Conservation (phyloP, 371 early-diverging fungal species). For the Saksenaea vasiformis region DNA sequence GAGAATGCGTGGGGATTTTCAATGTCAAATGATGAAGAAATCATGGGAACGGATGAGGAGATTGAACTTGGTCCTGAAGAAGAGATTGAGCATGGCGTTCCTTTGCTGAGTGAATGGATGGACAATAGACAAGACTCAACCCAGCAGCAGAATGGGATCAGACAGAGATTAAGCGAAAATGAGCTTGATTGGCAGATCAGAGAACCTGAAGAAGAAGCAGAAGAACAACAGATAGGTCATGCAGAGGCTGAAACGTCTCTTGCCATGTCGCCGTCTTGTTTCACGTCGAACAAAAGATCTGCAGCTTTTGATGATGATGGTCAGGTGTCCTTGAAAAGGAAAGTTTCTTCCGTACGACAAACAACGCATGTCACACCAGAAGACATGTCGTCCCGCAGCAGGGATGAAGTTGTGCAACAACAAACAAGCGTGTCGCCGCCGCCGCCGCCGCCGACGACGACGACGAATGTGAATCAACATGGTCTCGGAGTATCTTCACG, state of each 20-base stretch:
- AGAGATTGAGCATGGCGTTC: background rate
- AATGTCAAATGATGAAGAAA: constrained; percentile 12
- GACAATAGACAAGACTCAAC: background rate
- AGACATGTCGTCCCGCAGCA: background rate
- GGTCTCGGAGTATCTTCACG: background rate
- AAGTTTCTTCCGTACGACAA: background rate
- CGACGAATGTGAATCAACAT: background rate
- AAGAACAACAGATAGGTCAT: background rate
- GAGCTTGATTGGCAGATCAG: background rate
- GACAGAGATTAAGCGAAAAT: too few species aligned
- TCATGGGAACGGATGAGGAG: background rate
- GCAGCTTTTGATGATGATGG: background rate
- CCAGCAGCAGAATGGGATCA: background rate
- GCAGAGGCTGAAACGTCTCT: too few species aligned
- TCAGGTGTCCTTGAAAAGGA: background rate
- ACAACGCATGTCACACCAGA: background rate
- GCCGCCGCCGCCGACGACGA: too few species aligned
- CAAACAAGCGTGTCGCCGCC: too few species aligned
- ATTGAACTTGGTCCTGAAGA: constrained; percentile 1
- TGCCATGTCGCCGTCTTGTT: too few species aligned
- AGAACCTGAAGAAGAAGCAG: background rate
- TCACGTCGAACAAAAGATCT: too few species aligned
- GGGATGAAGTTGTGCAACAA: background rate
- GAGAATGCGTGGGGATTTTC: constrained; percentile 13
- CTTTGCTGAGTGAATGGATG: constrained; percentile 3